A percentile compares a stretch with the other conserved stretches of the same genome.
Conservation (phyloP, 2,329 filamentous ascomycete genomes). For the Pyrenophora teres region DNA sequence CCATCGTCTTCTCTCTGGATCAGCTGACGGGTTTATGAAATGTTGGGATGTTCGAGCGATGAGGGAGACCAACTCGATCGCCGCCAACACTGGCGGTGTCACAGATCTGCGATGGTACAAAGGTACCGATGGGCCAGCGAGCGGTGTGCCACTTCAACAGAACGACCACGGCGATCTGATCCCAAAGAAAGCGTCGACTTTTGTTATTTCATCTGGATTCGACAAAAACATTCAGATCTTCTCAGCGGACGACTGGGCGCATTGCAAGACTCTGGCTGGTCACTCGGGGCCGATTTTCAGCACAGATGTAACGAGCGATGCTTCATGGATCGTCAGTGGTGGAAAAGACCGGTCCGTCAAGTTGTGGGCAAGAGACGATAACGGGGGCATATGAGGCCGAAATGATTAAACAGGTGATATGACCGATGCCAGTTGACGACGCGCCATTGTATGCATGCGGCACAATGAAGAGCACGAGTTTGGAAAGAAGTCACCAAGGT, state of each 20-base stretch:
- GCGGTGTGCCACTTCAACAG: conserved; percentile 62
- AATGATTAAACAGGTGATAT: background rate
- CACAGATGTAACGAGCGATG: conserved; percentile 84
- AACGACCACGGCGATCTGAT: conserved; percentile 66
- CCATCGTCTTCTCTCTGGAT: conserved; percentile 88
- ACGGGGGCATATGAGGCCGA: conserved; percentile 38
- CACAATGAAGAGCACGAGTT: conserved; percentile 7
- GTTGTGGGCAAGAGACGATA: conserved; percentile 81
- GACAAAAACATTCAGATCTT: conserved; percentile 96
- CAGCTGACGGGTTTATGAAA: conserved; percentile 93
- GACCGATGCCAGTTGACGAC: background rate
- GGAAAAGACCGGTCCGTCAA: conserved; percentile 96
- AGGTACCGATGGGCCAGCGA: conserved; percentile 74
- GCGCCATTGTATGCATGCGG: background rate
- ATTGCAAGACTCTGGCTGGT: conserved; percentile 84
- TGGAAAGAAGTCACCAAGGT: conserved; percentile 14
- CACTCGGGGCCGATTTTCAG: conserved; percentile 93
- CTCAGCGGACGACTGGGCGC: conserved; percentile 92
- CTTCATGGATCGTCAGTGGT: conserved; percentile 90
- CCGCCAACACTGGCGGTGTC: conserved; percentile 88
- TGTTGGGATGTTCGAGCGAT: conserved; percentile 97
- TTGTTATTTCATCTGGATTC: conserved; percentile 88
- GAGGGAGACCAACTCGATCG: conserved; percentile 78
- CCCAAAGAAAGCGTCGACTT: conserved; percentile 87
- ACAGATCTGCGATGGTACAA: conserved; percentile 95